These are phyloP conservation scores for Neopestalotiopsis clavispora DNA, from an alignment of 2,329 filamentous ascomycete genomes.

Conservation along the genomic window DNA sequence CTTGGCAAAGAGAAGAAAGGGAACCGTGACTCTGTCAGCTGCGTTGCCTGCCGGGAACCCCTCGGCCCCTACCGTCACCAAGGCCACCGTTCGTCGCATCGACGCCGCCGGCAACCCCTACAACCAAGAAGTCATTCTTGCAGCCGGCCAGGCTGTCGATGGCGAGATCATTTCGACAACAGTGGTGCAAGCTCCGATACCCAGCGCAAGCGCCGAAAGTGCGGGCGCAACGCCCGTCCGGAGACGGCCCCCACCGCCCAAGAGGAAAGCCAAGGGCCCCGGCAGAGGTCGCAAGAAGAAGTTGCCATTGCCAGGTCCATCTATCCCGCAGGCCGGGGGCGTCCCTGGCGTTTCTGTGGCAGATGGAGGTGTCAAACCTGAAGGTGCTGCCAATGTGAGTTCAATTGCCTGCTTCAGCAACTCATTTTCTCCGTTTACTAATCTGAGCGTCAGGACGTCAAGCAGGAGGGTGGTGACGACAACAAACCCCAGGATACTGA, in stretches of 20 bases:
- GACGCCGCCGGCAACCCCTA: slow-evolving; percentile 83
- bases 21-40: slow-evolving; percentile 61
- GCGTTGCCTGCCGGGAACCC: slow-evolving; percentile 51
- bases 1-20: slow-evolving; percentile 66
- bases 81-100: slow-evolving; percentile 78
- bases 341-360: slow-evolving; percentile 43
- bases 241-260: slow-evolving; percentile 75
- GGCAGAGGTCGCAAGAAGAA: slow-evolving; percentile 83
- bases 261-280: slow-evolving; percentile 80
- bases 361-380: slow-evolving; percentile 43
- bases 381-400: slow-evolving; percentile 45
- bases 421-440: slow-evolving; percentile 20
- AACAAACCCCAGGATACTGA: slow-evolving; percentile 54
- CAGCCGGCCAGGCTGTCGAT: slow-evolving; percentile 78
- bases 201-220: slow-evolving; percentile 62
- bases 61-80: slow-evolving; percentile 66
- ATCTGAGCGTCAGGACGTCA: slow-evolving; percentile 40
- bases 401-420: neutral
- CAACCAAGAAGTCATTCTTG: slow-evolving; percentile 82
- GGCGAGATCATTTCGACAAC: slow-evolving; percentile 77
- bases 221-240: slow-evolving; percentile 48
- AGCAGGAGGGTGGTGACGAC: slow-evolving; percentile 49
- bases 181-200: slow-evolving; percentile 56
- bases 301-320: slow-evolving; percentile 41
- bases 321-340: slow-evolving; percentile 36